Evolutionary conservation across 306 rosid species (phyloP).

Genomic region (Trifolium subterraneum): DNA sequence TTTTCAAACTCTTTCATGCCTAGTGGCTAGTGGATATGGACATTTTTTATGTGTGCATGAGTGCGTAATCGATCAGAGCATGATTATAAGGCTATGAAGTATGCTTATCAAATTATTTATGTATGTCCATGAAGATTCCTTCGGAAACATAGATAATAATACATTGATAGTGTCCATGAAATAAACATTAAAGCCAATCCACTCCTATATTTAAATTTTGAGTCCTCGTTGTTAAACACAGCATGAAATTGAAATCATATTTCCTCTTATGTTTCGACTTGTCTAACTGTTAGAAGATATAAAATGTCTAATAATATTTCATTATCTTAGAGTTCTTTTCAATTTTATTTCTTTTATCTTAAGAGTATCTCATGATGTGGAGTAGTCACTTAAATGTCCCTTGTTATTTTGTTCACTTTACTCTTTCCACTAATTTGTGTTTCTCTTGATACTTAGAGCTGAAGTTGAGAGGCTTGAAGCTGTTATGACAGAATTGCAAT

Average conservation of each 20-base stretch:
- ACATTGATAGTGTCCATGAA: not conserved
- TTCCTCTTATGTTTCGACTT: not conserved
- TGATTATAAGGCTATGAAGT: conserved; percentile 19
- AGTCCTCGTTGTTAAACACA: not conserved
- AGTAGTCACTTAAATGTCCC: conserved; percentile 4
- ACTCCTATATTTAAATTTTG: not conserved
- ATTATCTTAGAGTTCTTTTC: not conserved
- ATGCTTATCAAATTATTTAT: conserved; percentile 14
- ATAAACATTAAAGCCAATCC: conserved; percentile 1
- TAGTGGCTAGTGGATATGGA: not conserved
- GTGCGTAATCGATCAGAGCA: conserved; percentile 18
- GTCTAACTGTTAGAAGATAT: not conserved
- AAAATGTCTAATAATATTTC: not conserved
- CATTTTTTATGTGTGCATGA: conserved; percentile 22
- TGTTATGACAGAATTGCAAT: conserved; percentile 62
- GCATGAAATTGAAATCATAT: not conserved
- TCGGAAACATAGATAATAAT: conserved; percentile 9
- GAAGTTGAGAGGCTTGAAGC: conserved; percentile 65
- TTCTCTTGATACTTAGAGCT: conserved; percentile 51
- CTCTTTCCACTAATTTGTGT: conserved; percentile 35
- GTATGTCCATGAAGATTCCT: conserved; percentile 12
- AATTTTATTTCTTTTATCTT: no score
- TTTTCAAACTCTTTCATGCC: conserved; percentile 22
- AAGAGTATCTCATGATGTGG: not conserved
- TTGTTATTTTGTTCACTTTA: conserved; percentile 41